Conservation (phyloP, 108 stramenopile genomes). For the Hondaea fermentalgiana region DNA sequence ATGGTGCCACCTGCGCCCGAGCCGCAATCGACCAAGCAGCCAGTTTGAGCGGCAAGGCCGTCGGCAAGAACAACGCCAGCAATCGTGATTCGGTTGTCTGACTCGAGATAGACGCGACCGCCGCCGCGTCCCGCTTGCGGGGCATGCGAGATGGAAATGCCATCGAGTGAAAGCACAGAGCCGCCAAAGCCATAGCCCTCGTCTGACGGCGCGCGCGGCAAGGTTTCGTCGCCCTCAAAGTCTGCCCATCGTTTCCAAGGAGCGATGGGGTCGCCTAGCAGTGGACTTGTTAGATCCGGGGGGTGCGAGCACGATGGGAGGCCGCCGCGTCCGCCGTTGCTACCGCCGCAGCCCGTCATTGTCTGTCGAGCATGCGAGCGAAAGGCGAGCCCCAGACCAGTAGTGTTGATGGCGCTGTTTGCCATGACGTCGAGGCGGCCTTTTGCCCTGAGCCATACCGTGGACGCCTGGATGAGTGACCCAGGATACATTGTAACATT, state of each 20-base stretch:
- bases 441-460: not conserved
- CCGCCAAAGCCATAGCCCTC: conserved; percentile 14
- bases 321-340: not conserved
- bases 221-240: not conserved
- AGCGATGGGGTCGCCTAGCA: not conserved
- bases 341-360: not conserved
- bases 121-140: not conserved
- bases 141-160: not conserved
- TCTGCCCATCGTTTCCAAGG: not conserved
- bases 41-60: not conserved
- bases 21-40: not conserved
- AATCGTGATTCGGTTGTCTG: not conserved
- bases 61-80: not conserved
- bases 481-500: not conserved
- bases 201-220: not conserved
- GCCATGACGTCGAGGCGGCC: not conserved
- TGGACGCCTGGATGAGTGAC: not conserved
- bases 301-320: not conserved
- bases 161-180: not conserved
- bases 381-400: not conserved
- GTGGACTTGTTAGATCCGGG: not conserved
- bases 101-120: not conserved
- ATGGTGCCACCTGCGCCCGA: conserved; percentile 6
- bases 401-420: not conserved
- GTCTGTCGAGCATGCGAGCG: not conserved